Evolutionary conservation across 2,329 filamentous ascomycete species (phyloP).

Genomic region (Fusarium nelsonii): DNA sequence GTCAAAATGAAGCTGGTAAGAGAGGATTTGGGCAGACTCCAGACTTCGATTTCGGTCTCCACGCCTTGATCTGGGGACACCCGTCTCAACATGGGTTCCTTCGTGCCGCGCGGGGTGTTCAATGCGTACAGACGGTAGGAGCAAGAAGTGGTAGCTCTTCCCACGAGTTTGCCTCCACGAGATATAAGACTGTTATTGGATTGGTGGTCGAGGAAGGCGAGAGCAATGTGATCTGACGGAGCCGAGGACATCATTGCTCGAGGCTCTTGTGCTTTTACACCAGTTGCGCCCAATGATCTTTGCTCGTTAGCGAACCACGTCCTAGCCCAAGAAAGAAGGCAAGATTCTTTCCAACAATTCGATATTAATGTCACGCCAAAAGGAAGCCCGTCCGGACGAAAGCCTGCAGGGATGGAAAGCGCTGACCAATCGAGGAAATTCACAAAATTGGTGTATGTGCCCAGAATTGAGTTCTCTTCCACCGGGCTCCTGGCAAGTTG

Average conservation of each 20-base stretch:
- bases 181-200: slow-evolving; percentile 52
- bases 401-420: slow-evolving; percentile 65
- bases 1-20: slow-evolving; percentile 52
- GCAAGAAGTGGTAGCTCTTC: slow-evolving; percentile 47
- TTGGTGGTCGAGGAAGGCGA: slow-evolving; percentile 54
- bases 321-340: slow-evolving; percentile 48
- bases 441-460: slow-evolving; percentile 70
- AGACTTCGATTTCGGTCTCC: slow-evolving; percentile 53
- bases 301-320: slow-evolving; percentile 46
- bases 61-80: slow-evolving; percentile 41
- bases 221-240: slow-evolving; percentile 12
- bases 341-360: slow-evolving; percentile 52
- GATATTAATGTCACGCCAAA: slow-evolving; percentile 57
- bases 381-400: slow-evolving; percentile 52
- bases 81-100: slow-evolving; percentile 52
- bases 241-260: background rate
- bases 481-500: slow-evolving; percentile 66
- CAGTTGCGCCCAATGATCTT: slow-evolving; percentile 49
- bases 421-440: slow-evolving; percentile 71
- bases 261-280: slow-evolving; percentile 21
- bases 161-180: slow-evolving; percentile 47
- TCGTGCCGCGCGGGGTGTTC: slow-evolving; percentile 26
- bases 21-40: slow-evolving; percentile 49
- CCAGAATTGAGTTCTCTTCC: slow-evolving; percentile 64
- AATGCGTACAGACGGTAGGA: slow-evolving; percentile 51